These are phyloP conservation scores for Piper longum DNA, from an alignment of 164 flowering plant genomes.

Conservation along the genomic window DNA sequence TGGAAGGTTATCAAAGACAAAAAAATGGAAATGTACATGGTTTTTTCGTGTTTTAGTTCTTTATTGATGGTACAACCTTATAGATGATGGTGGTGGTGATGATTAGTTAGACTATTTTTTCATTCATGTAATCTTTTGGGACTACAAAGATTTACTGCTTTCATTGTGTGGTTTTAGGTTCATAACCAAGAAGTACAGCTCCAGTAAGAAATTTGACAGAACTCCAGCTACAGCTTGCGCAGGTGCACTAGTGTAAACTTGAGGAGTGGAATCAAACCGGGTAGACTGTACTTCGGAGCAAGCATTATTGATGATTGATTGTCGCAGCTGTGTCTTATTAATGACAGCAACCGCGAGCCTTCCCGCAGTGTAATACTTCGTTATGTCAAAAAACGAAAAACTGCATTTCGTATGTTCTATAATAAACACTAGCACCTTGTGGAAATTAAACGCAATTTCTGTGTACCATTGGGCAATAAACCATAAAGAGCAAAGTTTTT, in stretches of 20 bases:
- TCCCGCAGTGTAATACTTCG: not conserved
- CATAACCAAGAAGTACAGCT: conserved; percentile 82
- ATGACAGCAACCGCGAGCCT: not conserved
- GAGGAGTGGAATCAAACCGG: not conserved
- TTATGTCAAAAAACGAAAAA: not conserved
- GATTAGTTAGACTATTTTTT: not conserved
- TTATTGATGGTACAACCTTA: not conserved
- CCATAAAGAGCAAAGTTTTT: no score
- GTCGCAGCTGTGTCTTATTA: not conserved
- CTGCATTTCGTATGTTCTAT: not conserved
- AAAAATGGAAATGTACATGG: no score
- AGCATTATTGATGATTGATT: not conserved
- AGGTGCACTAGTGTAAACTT: conserved; percentile 24
- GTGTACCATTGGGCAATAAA: no score
- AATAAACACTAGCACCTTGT: no score
- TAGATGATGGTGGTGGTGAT: not conserved
- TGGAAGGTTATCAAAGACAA: no score
- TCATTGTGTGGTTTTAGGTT: conserved; percentile 38
- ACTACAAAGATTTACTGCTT: not conserved
- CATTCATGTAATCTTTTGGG: not conserved
- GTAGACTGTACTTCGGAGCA: not conserved
- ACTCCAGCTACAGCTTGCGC: conserved; percentile 71
- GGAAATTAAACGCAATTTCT: no score
- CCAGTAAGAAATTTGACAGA: conserved; percentile 33
- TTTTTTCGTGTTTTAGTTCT: no score